Conservation (phyloP, 202 grass and related monocot genomes). For the Bolboschoenoplectus hybrid region DNA sequence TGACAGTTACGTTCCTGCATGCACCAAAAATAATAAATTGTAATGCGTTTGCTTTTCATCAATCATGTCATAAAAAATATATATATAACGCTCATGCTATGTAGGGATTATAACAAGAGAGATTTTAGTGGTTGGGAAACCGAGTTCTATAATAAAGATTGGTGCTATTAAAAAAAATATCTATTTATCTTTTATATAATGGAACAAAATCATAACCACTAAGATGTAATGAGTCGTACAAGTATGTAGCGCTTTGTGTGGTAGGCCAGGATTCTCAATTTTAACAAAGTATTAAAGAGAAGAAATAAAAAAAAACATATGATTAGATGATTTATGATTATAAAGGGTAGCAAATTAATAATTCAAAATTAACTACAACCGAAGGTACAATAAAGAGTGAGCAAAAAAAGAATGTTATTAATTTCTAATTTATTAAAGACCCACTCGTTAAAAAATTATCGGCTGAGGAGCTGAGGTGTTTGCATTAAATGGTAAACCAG, state of each 20-base stretch:
- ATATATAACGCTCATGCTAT: not conserved
- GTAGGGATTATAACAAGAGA: not conserved
- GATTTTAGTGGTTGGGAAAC: slow-evolving; percentile 3
- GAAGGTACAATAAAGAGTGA: not conserved
- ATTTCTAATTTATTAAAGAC: not conserved
- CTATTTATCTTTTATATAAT: not conserved
- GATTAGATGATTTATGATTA: not conserved
- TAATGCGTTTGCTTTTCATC: not conserved
- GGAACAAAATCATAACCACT: not conserved
- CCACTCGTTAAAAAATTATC: not conserved
- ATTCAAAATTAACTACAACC: not conserved
- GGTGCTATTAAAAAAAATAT: not conserved
- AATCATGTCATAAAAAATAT: not conserved
- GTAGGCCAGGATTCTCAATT: not conserved
- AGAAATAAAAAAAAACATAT: not conserved
- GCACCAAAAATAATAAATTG: not conserved
- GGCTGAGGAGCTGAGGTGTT: not conserved
- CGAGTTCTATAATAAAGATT: not conserved
- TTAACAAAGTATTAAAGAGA: not conserved
- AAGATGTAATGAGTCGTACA: not conserved
- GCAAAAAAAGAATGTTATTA: not conserved
- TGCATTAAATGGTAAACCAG: not conserved
- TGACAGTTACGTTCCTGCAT: not conserved
- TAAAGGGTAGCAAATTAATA: not conserved
- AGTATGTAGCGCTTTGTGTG: not conserved